phyloP scores from a whole-genome alignment of 768 basidiomycete species.

The Mycena chlorophos region DNA sequence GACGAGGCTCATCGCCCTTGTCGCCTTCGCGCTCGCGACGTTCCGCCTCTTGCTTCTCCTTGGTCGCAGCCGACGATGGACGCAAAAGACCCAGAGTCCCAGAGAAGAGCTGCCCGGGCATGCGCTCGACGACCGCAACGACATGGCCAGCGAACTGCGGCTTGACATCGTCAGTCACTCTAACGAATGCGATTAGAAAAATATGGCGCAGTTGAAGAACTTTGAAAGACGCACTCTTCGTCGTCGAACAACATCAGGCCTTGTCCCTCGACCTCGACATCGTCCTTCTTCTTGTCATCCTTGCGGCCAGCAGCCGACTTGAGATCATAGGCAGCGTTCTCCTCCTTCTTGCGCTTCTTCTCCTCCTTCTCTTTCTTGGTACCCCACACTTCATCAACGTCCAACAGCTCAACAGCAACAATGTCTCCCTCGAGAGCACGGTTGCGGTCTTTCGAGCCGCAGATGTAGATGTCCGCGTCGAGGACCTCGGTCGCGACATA shows the following conservation, averaged over 20 bases:
- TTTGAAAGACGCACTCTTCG: conserved; percentile 67
- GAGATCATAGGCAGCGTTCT: conserved; percentile 92
- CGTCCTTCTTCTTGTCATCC: conserved; percentile 99
- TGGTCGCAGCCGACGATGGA: conserved; percentile 95
- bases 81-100: conserved; percentile 94
- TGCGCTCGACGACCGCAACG: conserved; percentile 98
- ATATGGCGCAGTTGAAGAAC: background rate
- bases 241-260: conserved; percentile 96
- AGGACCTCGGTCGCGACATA: conserved; percentile 98
- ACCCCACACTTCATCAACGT: conserved; percentile 97
- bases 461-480: conserved; percentile 98
- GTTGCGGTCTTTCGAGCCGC: conserved; percentile 98
- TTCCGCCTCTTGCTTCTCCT: conserved; percentile 98
- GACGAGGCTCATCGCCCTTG: conserved; percentile 79
- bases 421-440: conserved; percentile 98
- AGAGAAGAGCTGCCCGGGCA: conserved; percentile 98
- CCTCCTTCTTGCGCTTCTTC: conserved; percentile 99
- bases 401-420: conserved; percentile 94
- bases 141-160: conserved; percentile 99
- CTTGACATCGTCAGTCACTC: conserved; percentile 94
- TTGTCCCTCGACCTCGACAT: conserved; percentile 99
- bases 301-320: conserved; percentile 75
- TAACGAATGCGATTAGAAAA: conserved; percentile 11
- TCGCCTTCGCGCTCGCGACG: conserved; percentile 96
- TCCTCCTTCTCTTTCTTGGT: conserved; percentile 99